Evolutionary conservation across 2,329 filamentous ascomycete genomes (phyloP), one percentile per base, ranked within the genome.

Genomic region (Coccinonectria pachysandricola): DNA sequence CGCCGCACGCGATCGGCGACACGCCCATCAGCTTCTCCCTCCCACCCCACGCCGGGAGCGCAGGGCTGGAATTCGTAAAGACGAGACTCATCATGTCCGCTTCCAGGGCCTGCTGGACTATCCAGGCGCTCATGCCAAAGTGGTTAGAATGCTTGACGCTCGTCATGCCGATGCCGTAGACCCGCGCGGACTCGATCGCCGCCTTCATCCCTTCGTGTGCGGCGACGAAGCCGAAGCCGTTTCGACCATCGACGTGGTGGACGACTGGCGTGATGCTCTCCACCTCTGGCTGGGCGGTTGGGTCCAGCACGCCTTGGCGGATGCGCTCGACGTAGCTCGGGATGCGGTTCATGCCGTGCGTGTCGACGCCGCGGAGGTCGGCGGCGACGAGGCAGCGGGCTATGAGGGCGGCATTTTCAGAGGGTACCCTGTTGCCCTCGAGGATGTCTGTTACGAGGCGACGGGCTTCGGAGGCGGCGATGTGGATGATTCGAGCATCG

Each of bases 71-170:
- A 45, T 81, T 81, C 12, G 76, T 81, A 36, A 81, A 81, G 2
- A 80, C 75, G 10, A 80, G 60, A 29, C 66, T 72, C 68, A 82
- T 76, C 69, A 81, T 75, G 19, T 65, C 64, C 1, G 69, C 75
- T 31, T 88, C 78, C 9, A 87, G 53, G 1, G 81, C 83, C 52
- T 85, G 75, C 49, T 83, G 77, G 8, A 86, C 80, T 1, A 86
- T 48, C 79, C 81, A 88, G 0, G 83, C 82, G 4, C 69, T 69
- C 82, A 91, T 91, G 28, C 83, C 83, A 43, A 82, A 87, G 51
- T 88, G 81, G 43, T 88, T 88, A 20, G 75, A 81, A 53, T 79
- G 77, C 51, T 76, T 80, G 45, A 88, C 63, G 31, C 69, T 73
- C 0, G 79, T 78, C 68, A 91, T 75, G 14, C 82, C 83, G 36